These are phyloP conservation scores for Corylus americana DNA, from an alignment of 306 rosid species.

Conservation along the genomic window DNA sequence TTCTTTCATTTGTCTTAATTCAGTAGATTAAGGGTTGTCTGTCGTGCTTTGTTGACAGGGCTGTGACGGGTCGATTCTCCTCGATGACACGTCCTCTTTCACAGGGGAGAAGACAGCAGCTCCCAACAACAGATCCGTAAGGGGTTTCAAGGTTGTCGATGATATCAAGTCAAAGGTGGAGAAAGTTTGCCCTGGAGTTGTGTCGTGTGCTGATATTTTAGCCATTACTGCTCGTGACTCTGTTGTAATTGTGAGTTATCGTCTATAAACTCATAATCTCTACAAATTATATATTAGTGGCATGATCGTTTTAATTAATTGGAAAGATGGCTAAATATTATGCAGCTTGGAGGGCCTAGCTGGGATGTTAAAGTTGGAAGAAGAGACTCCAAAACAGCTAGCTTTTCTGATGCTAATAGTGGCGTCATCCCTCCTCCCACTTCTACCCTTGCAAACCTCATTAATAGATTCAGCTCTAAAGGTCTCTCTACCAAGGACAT, in stretches of 20 bases:
- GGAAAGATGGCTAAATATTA: background rate
- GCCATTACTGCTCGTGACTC: constrained; percentile 86
- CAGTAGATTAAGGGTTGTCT: background rate
- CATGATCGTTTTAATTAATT: no score
- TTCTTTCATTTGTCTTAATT: no score
- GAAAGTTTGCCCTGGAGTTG: constrained; percentile 56
- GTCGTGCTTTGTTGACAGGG: constrained; percentile 45
- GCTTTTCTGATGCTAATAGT: constrained; percentile 50
- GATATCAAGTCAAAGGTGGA: constrained; percentile 59
- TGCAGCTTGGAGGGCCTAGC: constrained; percentile 81
- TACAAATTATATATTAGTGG: no score
- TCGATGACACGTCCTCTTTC: constrained; percentile 62
- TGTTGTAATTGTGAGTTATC: constrained; percentile 48
- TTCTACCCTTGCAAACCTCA: constrained; percentile 47
- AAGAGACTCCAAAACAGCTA: constrained; percentile 76
- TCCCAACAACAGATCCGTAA: constrained; percentile 54
- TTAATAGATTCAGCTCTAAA: constrained; percentile 36
- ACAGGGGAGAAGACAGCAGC: constrained; percentile 72
- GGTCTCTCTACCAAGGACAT: constrained; percentile 68
- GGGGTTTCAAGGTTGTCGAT: constrained; percentile 69
- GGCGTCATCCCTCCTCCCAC: constrained; percentile 72
- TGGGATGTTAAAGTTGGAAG: constrained; percentile 83
- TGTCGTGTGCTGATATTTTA: constrained; percentile 81
- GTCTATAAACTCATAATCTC: no score
- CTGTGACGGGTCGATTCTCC: constrained; percentile 74